Base-by-base conservation (phyloP, 192 early-diverging fungal genomes). In the Neocallimastix lanati region DNA sequence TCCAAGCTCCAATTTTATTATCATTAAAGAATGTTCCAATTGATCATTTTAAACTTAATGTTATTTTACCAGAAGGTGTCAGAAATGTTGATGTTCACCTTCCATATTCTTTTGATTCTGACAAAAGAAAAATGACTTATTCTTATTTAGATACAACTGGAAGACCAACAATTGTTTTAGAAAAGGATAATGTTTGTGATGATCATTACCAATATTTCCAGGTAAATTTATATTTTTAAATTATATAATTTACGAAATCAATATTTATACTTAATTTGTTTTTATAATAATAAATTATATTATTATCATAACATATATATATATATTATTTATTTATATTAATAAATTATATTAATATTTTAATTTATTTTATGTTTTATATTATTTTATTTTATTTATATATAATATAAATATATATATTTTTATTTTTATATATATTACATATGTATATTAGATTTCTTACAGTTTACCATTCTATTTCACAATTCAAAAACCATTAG, bases 41-140 rank as follows among this genome's bases (percentile, higher is more conserved):
- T 35, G 87, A 91, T 50, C 81, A 90, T 2, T 89, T 91, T 29
- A 82, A 88, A 81, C 82, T 99, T 16, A 91, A 85, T 2, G 82
- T 98, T 4, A 89, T 94, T 50, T 87, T 99, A 38, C 98, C 98
- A 2, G 96, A 99, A 81, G 96, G 98, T 35, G 94, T 96, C 77
- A 94, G 93, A 77, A 85, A 94, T 78, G 86, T 94, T 21, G 82
- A 92, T 78, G 88, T 96, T 0, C 76, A 82, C 4, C 58, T 87
- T 30, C 92, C 93, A 28, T 90, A 91, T 76, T 78, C 82, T n/a
- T 83, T 93, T 13, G 92, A 93, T 37, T 38, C 80, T 14, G 77
- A 90, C 12, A 79, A 80, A 29, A 81, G 91, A 50, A 80, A 80
- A 28, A 89, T 86, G 13, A 86, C 86, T 30, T 92, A 88, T 81